Evolutionary conservation across 352 stramenopile genomes (phyloP), one percentile per base, ranked within the genome.

Genomic region (Phytophthora megakarya): DNA sequence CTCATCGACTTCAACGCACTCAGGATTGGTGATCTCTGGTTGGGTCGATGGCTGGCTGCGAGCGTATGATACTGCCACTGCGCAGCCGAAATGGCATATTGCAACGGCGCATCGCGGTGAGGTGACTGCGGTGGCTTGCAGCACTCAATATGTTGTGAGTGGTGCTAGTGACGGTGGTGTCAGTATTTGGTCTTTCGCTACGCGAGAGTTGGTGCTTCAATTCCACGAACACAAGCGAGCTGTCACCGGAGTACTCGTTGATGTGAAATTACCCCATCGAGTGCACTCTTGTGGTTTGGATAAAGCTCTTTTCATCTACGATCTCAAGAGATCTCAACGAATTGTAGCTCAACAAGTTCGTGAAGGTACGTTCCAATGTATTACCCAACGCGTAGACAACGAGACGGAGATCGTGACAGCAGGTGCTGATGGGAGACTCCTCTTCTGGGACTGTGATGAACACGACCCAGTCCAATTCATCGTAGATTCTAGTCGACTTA

Each of bases 381-480:
- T 97, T 61, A 85, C 85, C 6, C 93, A 98, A 72, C 87, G 92
- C 7, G 60, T 89, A 10, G 88, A 97, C 61, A 92, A 82, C 57
- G 92, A 98, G 70, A 92, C 85, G 37, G 93, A 98, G 78, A 89
- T 98, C 58, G 73, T 98, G 43, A 97, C 89, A 0, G 84, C 78
- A 37, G 88, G 92, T 33, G 72, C 84, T 8, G 84, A 95, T 53
- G 93, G 92, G 0, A 69, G 88, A 12, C 45, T 98, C 9, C 81
- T 96, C 22, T 84, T 92, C 42, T 98, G 92, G 93, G 92, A 98
- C 73, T 97, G 88, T 62, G 93, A 98, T 66, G 74, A 93, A 33
- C 59, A 74, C 7, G 88, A 97, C 0, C 88, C 89, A 1, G 88
- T 97, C 15, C 61, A 81, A 37, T 50, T 61, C 6, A 45, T 93